Conservation (phyloP, 345 rosid genomes). For the Pseudoturritis turrita region DNA sequence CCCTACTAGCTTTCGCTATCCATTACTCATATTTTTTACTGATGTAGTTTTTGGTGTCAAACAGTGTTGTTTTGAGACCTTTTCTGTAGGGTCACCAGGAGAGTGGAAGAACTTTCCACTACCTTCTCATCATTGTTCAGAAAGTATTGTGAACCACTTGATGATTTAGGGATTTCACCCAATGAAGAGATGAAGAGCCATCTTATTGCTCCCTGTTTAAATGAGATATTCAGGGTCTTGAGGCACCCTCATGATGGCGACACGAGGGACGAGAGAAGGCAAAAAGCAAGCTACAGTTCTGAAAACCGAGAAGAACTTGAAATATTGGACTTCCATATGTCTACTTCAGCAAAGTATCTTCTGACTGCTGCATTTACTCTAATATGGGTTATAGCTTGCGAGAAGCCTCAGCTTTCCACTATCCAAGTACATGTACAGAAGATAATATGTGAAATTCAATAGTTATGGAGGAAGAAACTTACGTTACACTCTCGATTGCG, state of each 20-base stretch:
- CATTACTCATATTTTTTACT: background rate
- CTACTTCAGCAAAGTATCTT: too few species aligned
- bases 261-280: conserved; percentile 34
- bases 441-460: conserved; percentile 9
- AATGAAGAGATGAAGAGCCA: conserved; percentile 80
- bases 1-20: background rate
- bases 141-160: conserved; percentile 67
- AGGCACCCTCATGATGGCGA: conserved; percentile 40
- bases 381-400: too few species aligned
- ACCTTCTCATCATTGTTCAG: conserved; percentile 49
- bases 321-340: too few species aligned
- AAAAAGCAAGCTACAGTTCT: conserved; percentile 31
- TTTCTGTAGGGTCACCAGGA: conserved; percentile 70
- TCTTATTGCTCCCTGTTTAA: conserved; percentile 52
- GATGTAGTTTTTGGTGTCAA: conserved; percentile 20
- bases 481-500: background rate
- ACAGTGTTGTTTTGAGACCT: conserved; percentile 64
- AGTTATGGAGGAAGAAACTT: background rate
- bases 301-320: conserved; percentile 38
- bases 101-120: conserved; percentile 61
- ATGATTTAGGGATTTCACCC: conserved; percentile 48
- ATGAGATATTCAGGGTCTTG: conserved; percentile 60
- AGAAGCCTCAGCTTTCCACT: too few species aligned
- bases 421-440: conserved; percentile 44
- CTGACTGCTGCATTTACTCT: too few species aligned